Evolutionary conservation across 768 basidiomycete species (phyloP), one percentile per base, ranked within the genome.

Genomic region (Termitomyces bulborhizus): DNA sequence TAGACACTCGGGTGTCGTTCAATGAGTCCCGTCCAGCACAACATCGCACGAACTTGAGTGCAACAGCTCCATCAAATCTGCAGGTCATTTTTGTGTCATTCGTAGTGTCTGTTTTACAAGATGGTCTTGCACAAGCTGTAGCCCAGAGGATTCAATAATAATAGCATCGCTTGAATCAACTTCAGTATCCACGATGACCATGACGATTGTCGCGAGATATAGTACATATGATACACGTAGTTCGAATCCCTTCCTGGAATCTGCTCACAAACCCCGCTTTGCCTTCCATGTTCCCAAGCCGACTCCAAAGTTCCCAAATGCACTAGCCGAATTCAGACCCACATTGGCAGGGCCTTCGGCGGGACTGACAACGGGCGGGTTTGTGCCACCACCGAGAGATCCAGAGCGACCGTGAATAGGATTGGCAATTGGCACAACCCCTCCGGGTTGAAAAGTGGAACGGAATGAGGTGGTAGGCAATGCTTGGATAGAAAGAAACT

Each of bases 401-500:
- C 56, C 54, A 21, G 53, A 55, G 44, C 52, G 62, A 45, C 69
- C 58, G 37, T 39, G 49, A 29, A 66, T 53, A 51, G 55, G 15
- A 62, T 29, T 12, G 63, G 60, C 0, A 8, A 15, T 24, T 4
- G 61, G 16, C 16, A 7, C n/a, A 40, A 57, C 6, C 43, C 49
- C n/a, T 57, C 63, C 51, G 5, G 65, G 42, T 56, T 80, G 80
- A 73, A 90, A 90, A 11, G 81, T 78, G 0, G 86, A 73, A 40
- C 89, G 81, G 73, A 80, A 90, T 0, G 82, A 80, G 1, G 86
- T 81, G 29, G 72, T 65, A 2, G 90, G 89, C 46, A 85, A 71
- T 0, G 87, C 71, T 65, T 89, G 86, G 57, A 93, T 90, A 8
- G 85, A 80, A 27, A 93, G 71, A 72, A 92, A 94, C 66, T 90